Conservation (phyloP, 1,284 basidiomycete species). For the Ceratobasidium sp. region DNA sequence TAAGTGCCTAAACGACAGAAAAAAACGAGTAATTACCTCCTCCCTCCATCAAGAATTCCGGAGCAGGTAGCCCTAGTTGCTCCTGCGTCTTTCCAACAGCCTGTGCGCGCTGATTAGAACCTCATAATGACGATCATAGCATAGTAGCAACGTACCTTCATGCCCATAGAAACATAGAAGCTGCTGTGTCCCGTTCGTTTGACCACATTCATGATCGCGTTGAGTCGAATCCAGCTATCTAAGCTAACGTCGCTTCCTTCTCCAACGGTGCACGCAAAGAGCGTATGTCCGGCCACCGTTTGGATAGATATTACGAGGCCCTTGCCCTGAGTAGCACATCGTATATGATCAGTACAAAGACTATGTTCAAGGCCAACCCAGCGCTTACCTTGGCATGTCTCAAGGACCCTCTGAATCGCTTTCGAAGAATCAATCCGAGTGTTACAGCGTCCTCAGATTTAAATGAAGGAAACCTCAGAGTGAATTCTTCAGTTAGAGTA, state of each 20-base stretch:
- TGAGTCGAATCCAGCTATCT: constrained; percentile 79
- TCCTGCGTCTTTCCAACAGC: constrained; percentile 70
- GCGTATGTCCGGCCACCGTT: constrained; percentile 75
- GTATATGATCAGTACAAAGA: neutral
- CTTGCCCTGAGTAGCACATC: constrained; percentile 65
- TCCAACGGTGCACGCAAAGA: constrained; percentile 83
- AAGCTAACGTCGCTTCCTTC: constrained; percentile 77
- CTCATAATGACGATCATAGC: neutral
- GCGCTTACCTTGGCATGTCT: constrained; percentile 59
- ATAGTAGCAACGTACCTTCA: constrained; percentile 7
- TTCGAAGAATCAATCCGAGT: constrained; percentile 78
- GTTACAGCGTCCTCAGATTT: constrained; percentile 79
- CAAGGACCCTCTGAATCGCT: constrained; percentile 77
- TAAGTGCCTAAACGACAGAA: constrained; percentile 27
- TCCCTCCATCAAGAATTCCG: constrained; percentile 70
- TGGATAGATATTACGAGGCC: constrained; percentile 76
- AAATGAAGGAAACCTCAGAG: constrained; percentile 75
- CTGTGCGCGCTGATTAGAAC: constrained; percentile 56
- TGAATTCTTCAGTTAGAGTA: constrained; percentile 72
- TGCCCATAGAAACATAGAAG: constrained; percentile 28
- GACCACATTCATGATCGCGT: constrained; percentile 81
- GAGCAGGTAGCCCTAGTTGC: constrained; percentile 70
- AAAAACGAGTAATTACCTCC: constrained; percentile 65
- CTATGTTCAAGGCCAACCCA: neutral
- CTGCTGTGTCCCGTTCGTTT: constrained; percentile 73